Base-by-base conservation (phyloP, 257 asterid genomes). In the Handroanthus guayacan region DNA sequence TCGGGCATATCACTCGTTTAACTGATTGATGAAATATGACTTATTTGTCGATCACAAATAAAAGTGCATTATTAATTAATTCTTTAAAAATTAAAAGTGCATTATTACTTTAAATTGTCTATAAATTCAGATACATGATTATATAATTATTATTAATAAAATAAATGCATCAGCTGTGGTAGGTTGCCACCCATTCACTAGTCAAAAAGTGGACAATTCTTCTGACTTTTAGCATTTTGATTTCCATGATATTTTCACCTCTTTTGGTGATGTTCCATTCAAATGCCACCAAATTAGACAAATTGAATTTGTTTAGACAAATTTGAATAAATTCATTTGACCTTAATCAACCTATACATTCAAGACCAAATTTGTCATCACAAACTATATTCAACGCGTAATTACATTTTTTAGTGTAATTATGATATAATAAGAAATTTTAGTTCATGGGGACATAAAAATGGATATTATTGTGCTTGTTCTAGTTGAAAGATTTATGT, bases 171-270 rank as follows among this genome's bases (percentile, higher is more conserved):
- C 1, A 34, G 7, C 43, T 61, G 79, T 13, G 65, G 75, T 73
- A 54, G 60, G 67, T 66, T 43, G 13, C 48, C 78, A 63, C 67
- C 18, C 6, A 36, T 79, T 67, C 5, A 74, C 48, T 67, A 56
- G 79, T 79, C 74, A 79, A 68, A 74, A 75, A 68, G 77, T 16
- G 55, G 69, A 36, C 69, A 74, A 43, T 44, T 2, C 60, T 25
- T 72, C 75, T 75, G 77, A 74, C 77, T 52, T 51, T 17, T 11
- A 8, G 20, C 18, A 48, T 9, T 62, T 37, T 64, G 7, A 45
- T 17, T 72, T 13, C 10, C 13, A 54, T 54, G 9, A 1, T 31
- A 18, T 51, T 2, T 66, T 4, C 37, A 36, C 5, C 39, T 41
- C 45, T 41, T 56, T 56, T 17, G 20, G 62, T 2, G 2, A 56